Evolutionary conservation across 1,284 basidiomycete genomes (phyloP).

Genomic region (Neonothopanus nambi): DNA sequence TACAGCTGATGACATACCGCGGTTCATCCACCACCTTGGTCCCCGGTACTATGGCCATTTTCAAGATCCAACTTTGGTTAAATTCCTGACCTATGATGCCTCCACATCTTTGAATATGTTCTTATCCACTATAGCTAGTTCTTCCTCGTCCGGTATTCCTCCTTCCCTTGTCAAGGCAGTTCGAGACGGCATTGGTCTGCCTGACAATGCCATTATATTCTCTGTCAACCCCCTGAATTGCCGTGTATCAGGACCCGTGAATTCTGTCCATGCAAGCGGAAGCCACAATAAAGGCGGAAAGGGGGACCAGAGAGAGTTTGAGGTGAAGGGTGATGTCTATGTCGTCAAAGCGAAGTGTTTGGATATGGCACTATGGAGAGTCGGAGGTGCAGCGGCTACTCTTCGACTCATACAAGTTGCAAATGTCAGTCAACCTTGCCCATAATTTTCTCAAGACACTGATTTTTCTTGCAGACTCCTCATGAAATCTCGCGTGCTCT

Average conservation of each 20-base stretch:
- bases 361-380: constrained; percentile 79
- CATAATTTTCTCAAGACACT: constrained; percentile 5
- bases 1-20: constrained; percentile 62
- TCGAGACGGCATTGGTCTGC: constrained; percentile 50
- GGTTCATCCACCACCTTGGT: constrained; percentile 74
- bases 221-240: constrained; percentile 44
- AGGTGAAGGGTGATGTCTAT: constrained; percentile 59
- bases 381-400: constrained; percentile 80
- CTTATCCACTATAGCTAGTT: constrained; percentile 38
- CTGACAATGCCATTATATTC: constrained; percentile 50
- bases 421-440: constrained; percentile 42
- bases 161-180: constrained; percentile 52
- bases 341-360: constrained; percentile 62
- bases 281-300: not conserved
- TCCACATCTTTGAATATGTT: constrained; percentile 77
- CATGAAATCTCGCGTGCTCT: constrained; percentile 76
- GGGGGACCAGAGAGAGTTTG: constrained; percentile 27
- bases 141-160: constrained; percentile 24
- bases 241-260: constrained; percentile 21
- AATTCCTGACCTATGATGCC: constrained; percentile 77
- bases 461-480: constrained; percentile 48
- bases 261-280: constrained; percentile 18
- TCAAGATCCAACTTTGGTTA: constrained; percentile 61
- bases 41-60: constrained; percentile 74
- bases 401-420: constrained; percentile 82